Evolutionary conservation across 2,329 filamentous ascomycete genomes (phyloP), one percentile per base, ranked within the genome.

Genomic region (Cordyceps cateniannulata): DNA sequence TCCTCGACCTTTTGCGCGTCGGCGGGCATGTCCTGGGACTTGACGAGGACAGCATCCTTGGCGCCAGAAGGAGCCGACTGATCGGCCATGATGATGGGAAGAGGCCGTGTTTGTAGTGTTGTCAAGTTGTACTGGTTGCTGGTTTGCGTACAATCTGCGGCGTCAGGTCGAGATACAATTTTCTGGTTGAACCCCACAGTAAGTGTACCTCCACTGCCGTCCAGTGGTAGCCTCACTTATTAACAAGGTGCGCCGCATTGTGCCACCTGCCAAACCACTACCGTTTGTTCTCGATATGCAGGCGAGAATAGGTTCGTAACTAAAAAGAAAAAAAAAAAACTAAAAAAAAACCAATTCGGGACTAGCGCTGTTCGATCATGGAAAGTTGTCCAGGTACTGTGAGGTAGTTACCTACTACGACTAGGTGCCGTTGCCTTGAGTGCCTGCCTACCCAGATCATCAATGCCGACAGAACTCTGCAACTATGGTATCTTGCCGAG

Each of bases 1-100:
- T 96, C 95, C 71, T 89, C 85, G 40, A 99, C 93, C 71, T 90
- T 84, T 66, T 87, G 85, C n/a, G 90, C 85, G 51, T 83, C 88
- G 59, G 86, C 82, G 18, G 93, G 90, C 72, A 96, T 86, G 59
- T 90, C 89, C 61, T 89, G 87, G 1, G 93, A 97, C 54, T 88
- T 82, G 67, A 93, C 89, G 56, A 98, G 81, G 51, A 98, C 93
- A 32, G 93, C 93, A 72, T 89, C 85, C 52, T 87, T 90, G 61
- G 86, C 88, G 64, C 80, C 81, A 12, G 87, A 88, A n/a, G 82
- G 81, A 27, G 71, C 71, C 67, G 78, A 75, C 45, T 67, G 67
- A 16, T 49, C 58, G 6, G 50, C 58, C 58, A 60, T 60, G 58
- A 25, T 49, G 58, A 42, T 5, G 38, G 14, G 5, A 5, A 25